Base-by-base conservation (phyloP, 441 rosid genomes). In the Omphalea diandra region DNA sequence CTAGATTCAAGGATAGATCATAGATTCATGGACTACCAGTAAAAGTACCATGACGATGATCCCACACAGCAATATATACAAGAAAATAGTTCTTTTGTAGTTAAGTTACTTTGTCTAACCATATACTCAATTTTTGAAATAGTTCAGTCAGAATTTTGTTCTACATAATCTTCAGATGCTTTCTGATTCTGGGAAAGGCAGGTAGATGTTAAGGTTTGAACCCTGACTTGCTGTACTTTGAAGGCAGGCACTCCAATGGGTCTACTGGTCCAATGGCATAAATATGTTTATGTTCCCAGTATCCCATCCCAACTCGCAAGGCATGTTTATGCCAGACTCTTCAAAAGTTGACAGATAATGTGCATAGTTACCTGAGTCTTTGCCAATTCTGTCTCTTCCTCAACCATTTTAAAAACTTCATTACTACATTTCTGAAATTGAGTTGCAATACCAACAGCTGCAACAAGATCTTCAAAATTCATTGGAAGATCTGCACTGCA, bases 401-500 rank as follows among this genome's bases (percentile, higher is more conserved):
- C 86, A 15, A 91, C 97, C 97, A 89, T 81, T 76, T 83, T 83
- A 76, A 89, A 93, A 79, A 93, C 96, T 78, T 91, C 89, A 65
- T 74, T 77, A 75, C 88, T 81, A 36, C 9, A 66, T 76, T 95
- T 91, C 86, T 95, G 98, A 81, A 95, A 95, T 69, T 88, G 85
- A 69, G 97, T 86, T 32, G 99, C 98, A 80, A 95, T 93, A 63
- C 89, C 95, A 80, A 95, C 99, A 59, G 97, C 99, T 71, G 98
- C 95, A 36, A 95, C 94, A 59, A 97, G 99, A 75, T 90, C 99
- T 82, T 95, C 98, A 85, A 95, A 93, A 80, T 70, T 87, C 90
- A 92, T 84, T 38, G 90, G 95, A 80, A 90, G 90, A 86, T 95
- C 99, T 91, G 99, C 93, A 60, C 99, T 95, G 98, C 95, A 89